Base-by-base conservation (phyloP, 2,329 filamentous ascomycete species). In the Parafenestella ontariensis region DNA sequence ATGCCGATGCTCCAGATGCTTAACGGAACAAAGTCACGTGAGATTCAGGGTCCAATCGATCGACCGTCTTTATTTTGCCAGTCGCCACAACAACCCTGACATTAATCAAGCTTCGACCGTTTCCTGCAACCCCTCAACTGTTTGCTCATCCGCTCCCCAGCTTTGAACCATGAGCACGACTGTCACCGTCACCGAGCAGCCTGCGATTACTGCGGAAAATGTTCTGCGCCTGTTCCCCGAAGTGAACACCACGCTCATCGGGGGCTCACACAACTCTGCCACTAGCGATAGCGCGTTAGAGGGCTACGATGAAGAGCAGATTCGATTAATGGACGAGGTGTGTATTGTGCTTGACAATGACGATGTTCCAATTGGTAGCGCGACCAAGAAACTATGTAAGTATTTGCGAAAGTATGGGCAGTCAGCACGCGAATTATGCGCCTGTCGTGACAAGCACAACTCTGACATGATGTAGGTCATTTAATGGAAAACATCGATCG, bases 401-500 rank as follows among this genome's bases (percentile, higher is more conserved):
- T 84, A 46, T 33, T 49, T 50, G 43, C 47, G 28, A 24, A 24
- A 34, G 18, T 17, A 24, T 11, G 45, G 34, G 21, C 23, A 39
- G 40, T 20, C 8, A 45, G 23, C 40, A 24, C 33, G 5, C 3
- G 18, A 31, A 1, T n/a, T 17, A 48, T 41, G 31, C 39, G 18
- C 26, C 31, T 11, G 46, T 24, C 13, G 31, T 34, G 21, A 9
- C n/a, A 26, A 2, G 2, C 10, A 20, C 24, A 18, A 33, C 18
- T 23, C 59, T 67, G 46, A 73, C 55, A 41, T 33, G 11, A 31
- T 40, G 24, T 40, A 96, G 92, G 92, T 85, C 95, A 99, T 77
- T 83, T 99, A 65, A 99, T 99, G 95, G 91, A 91, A 78, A 99
- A 99, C 81, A 99, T 99, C 74, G 87, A 98, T 77, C 91, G 92